A percentile compares a stretch with the other conserved stretches of the same genome.
These are phyloP conservation scores for Hanseniaspora vineae DNA, from an alignment of 805 yeast genomes.

Conservation along the genomic window DNA sequence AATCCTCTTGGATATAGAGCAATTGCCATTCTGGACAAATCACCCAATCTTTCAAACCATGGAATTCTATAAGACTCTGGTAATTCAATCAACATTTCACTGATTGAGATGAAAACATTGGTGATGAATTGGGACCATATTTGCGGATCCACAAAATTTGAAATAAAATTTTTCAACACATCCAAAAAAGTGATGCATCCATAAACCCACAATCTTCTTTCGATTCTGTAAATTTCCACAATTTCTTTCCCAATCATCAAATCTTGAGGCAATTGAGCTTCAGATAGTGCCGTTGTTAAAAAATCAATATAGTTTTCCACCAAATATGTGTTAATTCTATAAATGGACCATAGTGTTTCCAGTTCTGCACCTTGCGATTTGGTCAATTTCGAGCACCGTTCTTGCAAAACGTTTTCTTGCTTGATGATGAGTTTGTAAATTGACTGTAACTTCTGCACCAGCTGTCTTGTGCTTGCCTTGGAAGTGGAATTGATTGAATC, in stretches of 20 bases:
- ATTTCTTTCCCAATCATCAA: slow-evolving; percentile 47
- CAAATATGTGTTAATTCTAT: slow-evolving; percentile 51
- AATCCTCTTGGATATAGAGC: slow-evolving; percentile 68
- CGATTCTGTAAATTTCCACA: slow-evolving; percentile 64
- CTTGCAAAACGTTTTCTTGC: slow-evolving; percentile 56
- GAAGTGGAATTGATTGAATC: slow-evolving; percentile 15
- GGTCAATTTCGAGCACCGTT: slow-evolving; percentile 50
- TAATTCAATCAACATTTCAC: slow-evolving; percentile 28
- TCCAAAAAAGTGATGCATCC: slow-evolving; percentile 74
- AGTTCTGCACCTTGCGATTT: slow-evolving; percentile 34
- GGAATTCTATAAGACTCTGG: slow-evolving; percentile 24
- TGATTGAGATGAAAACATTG: slow-evolving; percentile 47
- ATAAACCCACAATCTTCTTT: slow-evolving; percentile 74
- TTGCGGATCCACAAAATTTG: slow-evolving; percentile 65
- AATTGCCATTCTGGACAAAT: slow-evolving; percentile 76
- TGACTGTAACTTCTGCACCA: slow-evolving; percentile 61
- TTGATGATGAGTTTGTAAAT: slow-evolving; percentile 59
- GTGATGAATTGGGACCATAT: slow-evolving; percentile 64
- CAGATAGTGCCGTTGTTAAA: slow-evolving; percentile 55
- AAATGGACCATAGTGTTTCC: slow-evolving; percentile 63
- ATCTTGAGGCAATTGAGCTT: slow-evolving; percentile 43
- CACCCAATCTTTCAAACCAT: slow-evolving; percentile 82
- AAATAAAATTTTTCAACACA: slow-evolving; percentile 60
- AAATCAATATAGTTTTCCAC: slow-evolving; percentile 64
- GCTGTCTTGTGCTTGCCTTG: slow-evolving; percentile 45